Base-by-base conservation (phyloP, 2,329 filamentous ascomycete species). In the Domatiomyces catenatus region DNA sequence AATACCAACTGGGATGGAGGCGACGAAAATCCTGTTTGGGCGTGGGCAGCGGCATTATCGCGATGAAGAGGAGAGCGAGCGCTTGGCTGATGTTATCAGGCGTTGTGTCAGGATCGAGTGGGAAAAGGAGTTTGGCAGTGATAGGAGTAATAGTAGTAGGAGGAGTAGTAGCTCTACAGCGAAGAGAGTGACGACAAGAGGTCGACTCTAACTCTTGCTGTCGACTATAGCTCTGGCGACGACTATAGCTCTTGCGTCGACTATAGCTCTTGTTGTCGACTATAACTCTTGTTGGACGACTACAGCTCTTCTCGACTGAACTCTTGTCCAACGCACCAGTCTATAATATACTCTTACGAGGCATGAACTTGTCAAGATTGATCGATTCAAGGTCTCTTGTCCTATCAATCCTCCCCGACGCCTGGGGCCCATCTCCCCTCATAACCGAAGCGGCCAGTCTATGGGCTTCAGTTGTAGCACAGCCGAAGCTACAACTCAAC, bases 1-100 rank as follows among this genome's bases (percentile, higher is more conserved):
- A 5, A 46, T 50, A 6, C 58, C 58, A 5, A 42, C 48, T 2
- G 55, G 53, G 3, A 47, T 50, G 19, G 45, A 52, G 26, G 51
- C 53, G 3, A 53, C 53, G n/a, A 71, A 67, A 56, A 65, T 67
- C 39, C 69, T 73, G 62, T 72, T 73, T 59, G 70, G 70, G 5
- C 64, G 68, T 2, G 71, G 72, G 12, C 65, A 68, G 60, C 63
- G 70, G 49, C 64, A 71, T 18, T 70, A 72, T 28, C 60, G 72
- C 32, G 69, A 72, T 56, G 69, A 72, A 50, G 69, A 71, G 1
- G 70, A 72, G 48, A 68, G 63, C 18, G 65, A 63, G 50, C 56
- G 55, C 6, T 52, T 72, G 44, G 68, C 65, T 5, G 55, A 55
- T 44, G 57, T 60, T 45, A 62, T 72, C 57, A 62, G 69, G 43